Conservation (phyloP, 192 early-diverging fungal genomes). For the Phlyctochytrium planicorne region DNA sequence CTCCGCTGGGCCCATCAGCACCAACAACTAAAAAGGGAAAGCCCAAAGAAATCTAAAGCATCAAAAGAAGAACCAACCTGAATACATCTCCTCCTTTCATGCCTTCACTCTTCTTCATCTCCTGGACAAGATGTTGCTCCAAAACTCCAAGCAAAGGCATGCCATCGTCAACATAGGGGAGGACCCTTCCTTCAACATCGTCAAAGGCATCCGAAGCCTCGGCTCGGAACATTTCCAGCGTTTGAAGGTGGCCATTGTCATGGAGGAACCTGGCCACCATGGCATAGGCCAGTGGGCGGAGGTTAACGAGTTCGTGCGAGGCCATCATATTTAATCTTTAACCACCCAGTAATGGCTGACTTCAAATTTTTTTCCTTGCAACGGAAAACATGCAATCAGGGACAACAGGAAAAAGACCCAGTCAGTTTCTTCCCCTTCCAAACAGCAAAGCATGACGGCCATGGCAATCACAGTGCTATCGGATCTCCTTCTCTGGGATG, state of each 20-base stretch:
- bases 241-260: background rate
- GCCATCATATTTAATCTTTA: no score
- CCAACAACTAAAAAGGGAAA: background rate
- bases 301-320: no score
- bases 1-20: background rate
- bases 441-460: no score
- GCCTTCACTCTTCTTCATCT: background rate
- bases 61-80: background rate
- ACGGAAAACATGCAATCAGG: no score
- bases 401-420: no score
- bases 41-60: background rate
- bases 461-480: no score
- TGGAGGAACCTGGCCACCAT: background rate
- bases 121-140: background rate
- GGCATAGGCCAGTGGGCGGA: background rate
- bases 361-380: no score
- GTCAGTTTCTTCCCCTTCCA: no score
- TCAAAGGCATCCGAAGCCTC: background rate
- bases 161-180: background rate
- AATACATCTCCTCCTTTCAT: background rate
- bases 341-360: no score
- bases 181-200: background rate
- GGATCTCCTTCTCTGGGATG: no score
- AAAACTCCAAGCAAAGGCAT: conserved; percentile 1
- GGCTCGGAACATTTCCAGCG: background rate